Evolutionary conservation across 2,329 filamentous ascomycete species (phyloP).

Genomic region (Westerdykella sp.): DNA sequence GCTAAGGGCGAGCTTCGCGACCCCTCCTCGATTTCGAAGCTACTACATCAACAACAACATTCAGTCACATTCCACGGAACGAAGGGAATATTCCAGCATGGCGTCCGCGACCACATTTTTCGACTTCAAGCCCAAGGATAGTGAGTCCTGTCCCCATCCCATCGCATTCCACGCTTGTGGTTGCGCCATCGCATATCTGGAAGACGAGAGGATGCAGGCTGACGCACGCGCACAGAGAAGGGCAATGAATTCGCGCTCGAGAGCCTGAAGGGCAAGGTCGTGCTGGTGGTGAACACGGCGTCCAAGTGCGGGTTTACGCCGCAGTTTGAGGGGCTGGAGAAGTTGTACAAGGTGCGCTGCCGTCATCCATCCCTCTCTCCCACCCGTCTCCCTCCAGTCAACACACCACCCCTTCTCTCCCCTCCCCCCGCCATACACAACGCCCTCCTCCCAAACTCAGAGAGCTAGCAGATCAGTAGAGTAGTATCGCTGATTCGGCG

Average conservation of each 20-base stretch:
- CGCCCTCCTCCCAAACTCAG: background rate
- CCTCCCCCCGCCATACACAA: background rate
- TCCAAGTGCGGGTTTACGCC: constrained; percentile 99
- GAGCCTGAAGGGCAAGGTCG: constrained; percentile 80
- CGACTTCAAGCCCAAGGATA: constrained; percentile 78
- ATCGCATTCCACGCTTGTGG: background rate
- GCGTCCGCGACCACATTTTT: constrained; percentile 67
- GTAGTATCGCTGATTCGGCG: no score
- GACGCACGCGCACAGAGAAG: constrained; percentile 52
- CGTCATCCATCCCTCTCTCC: background rate
- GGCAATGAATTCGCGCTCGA: constrained; percentile 64
- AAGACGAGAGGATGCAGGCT: background rate
- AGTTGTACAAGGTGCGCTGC: constrained; percentile 64
- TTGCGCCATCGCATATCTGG: background rate
- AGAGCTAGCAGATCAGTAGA: no score
- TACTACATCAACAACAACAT: no score
- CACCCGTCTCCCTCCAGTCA: constrained; percentile 1
- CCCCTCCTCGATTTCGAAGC: no score
- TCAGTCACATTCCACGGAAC: background rate
- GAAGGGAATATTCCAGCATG: constrained; percentile 43
- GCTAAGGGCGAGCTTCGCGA: no score
- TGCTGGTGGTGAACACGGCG: constrained; percentile 94
- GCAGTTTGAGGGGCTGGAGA: constrained; percentile 86
- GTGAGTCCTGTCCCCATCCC: constrained; percentile 47
- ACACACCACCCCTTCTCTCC: background rate